phyloP scores from a whole-genome alignment of 2,329 filamentous ascomycete genomes.

The Diplodia seriata region DNA sequence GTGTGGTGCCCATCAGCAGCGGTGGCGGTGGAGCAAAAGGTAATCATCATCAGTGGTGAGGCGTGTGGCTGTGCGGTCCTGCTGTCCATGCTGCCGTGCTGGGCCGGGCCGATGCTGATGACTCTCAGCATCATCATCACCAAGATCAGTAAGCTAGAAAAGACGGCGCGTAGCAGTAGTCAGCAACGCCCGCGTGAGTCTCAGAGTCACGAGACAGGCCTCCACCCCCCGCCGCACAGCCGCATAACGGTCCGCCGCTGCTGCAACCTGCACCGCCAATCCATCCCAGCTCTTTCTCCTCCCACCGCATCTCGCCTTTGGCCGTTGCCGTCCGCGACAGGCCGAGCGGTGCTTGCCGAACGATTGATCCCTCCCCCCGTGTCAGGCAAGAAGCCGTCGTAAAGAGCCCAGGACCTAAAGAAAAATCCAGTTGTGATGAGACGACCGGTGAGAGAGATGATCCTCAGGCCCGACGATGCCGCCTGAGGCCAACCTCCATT shows the following conservation, averaged over 20 bases:
- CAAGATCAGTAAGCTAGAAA: background rate
- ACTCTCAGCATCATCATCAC: background rate
- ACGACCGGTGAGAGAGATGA: constrained; percentile 12
- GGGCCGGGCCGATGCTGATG: background rate
- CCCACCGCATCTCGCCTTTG: background rate
- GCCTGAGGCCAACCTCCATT: background rate
- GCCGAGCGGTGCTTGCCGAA: background rate
- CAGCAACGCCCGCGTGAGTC: too few relatives aligned
- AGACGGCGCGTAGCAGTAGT: background rate
- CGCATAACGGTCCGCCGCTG: constrained; percentile 4
- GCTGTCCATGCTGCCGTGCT: too few relatives aligned
- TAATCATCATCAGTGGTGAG: too few relatives aligned
- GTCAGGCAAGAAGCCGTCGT: background rate
- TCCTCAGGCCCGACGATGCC: constrained; percentile 17
- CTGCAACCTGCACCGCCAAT: background rate
- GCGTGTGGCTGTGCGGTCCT: background rate
- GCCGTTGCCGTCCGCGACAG: background rate
- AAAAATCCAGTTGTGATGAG: background rate
- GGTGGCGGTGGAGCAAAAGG: background rate
- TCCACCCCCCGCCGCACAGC: background rate
- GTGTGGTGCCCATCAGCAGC: background rate
- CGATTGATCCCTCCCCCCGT: background rate
- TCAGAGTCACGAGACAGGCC: background rate
- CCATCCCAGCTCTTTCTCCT: too few relatives aligned
- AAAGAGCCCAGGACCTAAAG: background rate